Percentiles rank a stretch among this genome's conserved stretches.
Conservation (phyloP, 768 basidiomycete genomes). For the Tylopilus rubrobrunneus region DNA sequence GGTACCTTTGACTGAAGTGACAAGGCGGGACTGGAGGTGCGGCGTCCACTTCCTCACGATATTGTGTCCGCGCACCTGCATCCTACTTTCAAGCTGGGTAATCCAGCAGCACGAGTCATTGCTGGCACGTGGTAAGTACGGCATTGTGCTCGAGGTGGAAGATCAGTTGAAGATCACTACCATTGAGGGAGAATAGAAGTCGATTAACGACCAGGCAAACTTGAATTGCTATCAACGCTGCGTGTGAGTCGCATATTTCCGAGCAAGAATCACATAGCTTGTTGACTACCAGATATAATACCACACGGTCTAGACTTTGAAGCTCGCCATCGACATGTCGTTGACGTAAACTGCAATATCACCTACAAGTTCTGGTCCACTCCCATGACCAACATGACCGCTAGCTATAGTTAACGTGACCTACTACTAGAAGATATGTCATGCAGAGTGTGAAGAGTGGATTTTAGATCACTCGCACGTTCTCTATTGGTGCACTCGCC, state of each 20-base stretch:
- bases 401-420: not conserved
- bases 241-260: slow-evolving; percentile 2
- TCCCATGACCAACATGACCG: slow-evolving; percentile 3
- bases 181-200: slow-evolving; percentile 23
- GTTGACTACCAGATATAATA: not conserved
- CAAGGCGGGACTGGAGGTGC: not conserved
- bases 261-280: not conserved
- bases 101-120: slow-evolving; percentile 1
- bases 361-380: slow-evolving; percentile 1
- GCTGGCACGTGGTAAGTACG: slow-evolving; percentile 14
- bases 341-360: slow-evolving; percentile 21
- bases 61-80: not conserved
- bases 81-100: not conserved
- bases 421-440: too few relatives aligned
- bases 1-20: slow-evolving; percentile 6
- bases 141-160: slow-evolving; percentile 16
- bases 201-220: slow-evolving; percentile 16
- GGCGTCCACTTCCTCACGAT: not conserved
- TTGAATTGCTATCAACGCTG: not conserved
- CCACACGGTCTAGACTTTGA: slow-evolving; percentile 4
- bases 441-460: not conserved
- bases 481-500: not conserved
- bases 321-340: not conserved
- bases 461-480: not conserved
- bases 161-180: slow-evolving; percentile 30